Conservation (phyloP, 2,329 filamentous ascomycete species). For the Colletotrichum phormii region DNA sequence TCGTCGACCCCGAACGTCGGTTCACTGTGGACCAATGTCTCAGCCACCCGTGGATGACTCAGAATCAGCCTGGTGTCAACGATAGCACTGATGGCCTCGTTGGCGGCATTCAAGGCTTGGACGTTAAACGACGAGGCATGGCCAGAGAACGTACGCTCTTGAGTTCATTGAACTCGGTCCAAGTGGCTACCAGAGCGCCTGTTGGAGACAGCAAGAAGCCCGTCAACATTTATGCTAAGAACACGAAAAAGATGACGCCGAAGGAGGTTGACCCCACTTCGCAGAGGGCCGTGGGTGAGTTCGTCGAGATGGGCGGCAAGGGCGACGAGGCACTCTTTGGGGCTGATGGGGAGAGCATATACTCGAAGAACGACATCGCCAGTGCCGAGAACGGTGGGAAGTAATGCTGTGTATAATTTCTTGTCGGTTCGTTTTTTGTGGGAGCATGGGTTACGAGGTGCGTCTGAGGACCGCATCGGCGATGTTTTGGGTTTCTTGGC, state of each 20-base stretch:
- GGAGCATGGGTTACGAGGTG: conserved; percentile 6
- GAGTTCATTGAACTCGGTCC: conserved; percentile 81
- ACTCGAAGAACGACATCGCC: conserved; percentile 54
- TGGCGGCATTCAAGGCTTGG: conserved; percentile 83
- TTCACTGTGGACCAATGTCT: conserved; percentile 93
- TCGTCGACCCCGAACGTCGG: conserved; percentile 84
- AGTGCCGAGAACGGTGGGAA: conserved; percentile 44
- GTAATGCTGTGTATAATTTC: neutral
- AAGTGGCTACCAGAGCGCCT: conserved; percentile 61
- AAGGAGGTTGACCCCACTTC: conserved; percentile 76
- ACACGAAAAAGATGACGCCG: conserved; percentile 54
- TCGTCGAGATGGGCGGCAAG: conserved; percentile 86
- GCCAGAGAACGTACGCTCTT: conserved; percentile 87
- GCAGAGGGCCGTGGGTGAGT: conserved; percentile 76
- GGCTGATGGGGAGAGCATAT: conserved; percentile 67
- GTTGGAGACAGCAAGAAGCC: conserved; percentile 58
- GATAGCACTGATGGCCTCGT: conserved; percentile 95
- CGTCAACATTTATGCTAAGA: conserved; percentile 82
- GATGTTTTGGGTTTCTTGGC: neutral
- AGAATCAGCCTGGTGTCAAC: conserved; percentile 68
- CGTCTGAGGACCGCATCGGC: neutral
- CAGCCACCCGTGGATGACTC: conserved; percentile 88
- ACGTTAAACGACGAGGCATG: conserved; percentile 85
- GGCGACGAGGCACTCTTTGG: conserved; percentile 85
- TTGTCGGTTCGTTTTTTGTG: neutral